A percentile compares a stretch with the other conserved stretches of the same genome.
Conservation (phyloP, 257 asterid species). For the Solanum pennellii region DNA sequence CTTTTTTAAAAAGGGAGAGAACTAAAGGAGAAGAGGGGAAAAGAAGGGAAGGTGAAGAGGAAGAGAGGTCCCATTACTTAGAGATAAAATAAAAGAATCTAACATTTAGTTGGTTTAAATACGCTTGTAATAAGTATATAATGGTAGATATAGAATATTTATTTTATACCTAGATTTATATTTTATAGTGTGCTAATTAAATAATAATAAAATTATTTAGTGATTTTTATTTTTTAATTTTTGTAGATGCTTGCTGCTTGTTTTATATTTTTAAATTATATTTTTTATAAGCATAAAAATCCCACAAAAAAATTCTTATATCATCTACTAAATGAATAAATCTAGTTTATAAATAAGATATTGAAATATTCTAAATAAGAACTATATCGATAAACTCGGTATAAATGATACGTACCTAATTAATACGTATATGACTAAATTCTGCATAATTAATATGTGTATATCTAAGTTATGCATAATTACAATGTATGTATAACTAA, state of each 20-base stretch:
- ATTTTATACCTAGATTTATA: not conserved
- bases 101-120: not conserved
- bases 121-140: not conserved
- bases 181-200: not conserved
- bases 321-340: not conserved
- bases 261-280: too few species aligned
- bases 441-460: too few species aligned
- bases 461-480: not conserved
- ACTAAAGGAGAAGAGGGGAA: not conserved
- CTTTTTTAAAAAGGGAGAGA: not conserved
- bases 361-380: not conserved
- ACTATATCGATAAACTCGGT: not conserved
- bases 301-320: not conserved
- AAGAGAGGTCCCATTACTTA: conserved; percentile 10
- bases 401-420: too few species aligned
- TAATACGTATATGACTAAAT: too few species aligned
- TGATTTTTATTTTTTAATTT: not conserved
- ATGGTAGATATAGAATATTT: not conserved
- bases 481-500: too few species aligned
- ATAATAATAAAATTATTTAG: not conserved
- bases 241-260: not conserved
- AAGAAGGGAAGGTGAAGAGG: conserved; percentile 1
- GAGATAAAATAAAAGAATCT: not conserved
- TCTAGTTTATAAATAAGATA: not conserved
- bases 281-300: not conserved